phyloP scores from a whole-genome alignment of 2,329 filamentous ascomycete genomes.

The Cercospora citrullina region DNA sequence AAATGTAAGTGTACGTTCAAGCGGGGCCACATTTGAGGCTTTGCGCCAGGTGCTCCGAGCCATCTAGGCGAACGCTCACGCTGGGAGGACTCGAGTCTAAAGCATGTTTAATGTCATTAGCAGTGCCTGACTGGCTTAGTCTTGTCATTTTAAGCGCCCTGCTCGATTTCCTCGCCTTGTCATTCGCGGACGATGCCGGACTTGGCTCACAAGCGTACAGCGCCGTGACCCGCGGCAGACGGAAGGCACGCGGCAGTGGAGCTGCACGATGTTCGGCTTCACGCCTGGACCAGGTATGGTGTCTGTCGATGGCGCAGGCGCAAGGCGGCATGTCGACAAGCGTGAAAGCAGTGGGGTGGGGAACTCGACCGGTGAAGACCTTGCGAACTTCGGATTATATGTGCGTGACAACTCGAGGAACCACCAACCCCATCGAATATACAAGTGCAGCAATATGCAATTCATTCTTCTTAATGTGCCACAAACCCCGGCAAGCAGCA shows the following conservation, averaged over 20 bases:
- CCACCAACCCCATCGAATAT: background rate
- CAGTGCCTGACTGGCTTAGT: conserved; percentile 6
- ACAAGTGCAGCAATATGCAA: background rate
- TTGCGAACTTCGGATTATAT: background rate
- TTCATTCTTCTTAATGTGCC: background rate
- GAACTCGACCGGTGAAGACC: conserved; percentile 4
- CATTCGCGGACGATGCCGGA: conserved; percentile 3
- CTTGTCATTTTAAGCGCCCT: conserved; percentile 9
- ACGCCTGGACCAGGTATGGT: conserved; percentile 2
- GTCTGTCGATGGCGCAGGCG: background rate
- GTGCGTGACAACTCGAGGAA: background rate
- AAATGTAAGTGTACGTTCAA: conserved; percentile 10
- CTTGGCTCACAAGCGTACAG: conserved; percentile 1
- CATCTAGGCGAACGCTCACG: conserved; percentile 6
- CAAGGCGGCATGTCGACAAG: background rate
- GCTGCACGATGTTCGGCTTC: conserved; percentile 4
- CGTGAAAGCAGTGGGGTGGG: background rate
- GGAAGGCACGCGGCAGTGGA: conserved; percentile 16
- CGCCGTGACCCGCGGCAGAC: background rate
- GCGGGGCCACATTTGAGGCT: conserved; percentile 1
- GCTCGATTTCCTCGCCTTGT: background rate
- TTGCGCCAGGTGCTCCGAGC: conserved; percentile 11
- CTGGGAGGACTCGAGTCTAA: conserved; percentile 6
- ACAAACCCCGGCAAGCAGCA: background rate
- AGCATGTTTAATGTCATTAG: background rate